Evolutionary conservation across 768 basidiomycete species (phyloP), one percentile per base, ranked within the genome.

Genomic region (Lyophyllum shimeji): DNA sequence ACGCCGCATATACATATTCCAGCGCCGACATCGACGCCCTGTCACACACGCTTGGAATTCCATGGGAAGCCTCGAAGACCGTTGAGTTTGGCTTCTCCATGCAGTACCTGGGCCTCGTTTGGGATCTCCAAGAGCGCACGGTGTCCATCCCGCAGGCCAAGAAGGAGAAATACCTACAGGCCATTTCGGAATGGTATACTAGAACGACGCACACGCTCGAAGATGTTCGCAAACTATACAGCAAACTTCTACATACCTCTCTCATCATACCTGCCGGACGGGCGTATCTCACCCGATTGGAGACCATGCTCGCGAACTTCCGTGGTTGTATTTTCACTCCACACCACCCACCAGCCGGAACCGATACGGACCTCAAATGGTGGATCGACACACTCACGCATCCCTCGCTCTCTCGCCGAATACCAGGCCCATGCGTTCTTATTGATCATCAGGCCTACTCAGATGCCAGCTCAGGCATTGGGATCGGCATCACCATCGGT

Each of bases 391-490:
- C 27, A 8, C 67, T 74, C 12, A n/a, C 4, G 0, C 31, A 37
- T 4, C 27, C 63, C 12, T 0, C 0, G 15, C 11, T 68, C 50
- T 23, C 43, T 6, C 25, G 61, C 7, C 23, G 62, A 9, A 71
- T 80, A 50, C 72, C 73, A 0, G 52, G 51, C 7, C 68, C 68
- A 1, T 2, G 15, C 1, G 1, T 43, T 1, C 18, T 77, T 43
- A 0, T 55, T 2, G 69, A 79, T 56, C 8, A 61, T 15, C 13
- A 40, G 0, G 76, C 76, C 0, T 81, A 63, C 65, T 82, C 74
- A 0, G 72, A 82, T 60, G 76, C 77, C 0, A 78, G 75, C 63
- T 70, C 70, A 0, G 57, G 56, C 0, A 31, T 63, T 1, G 71
- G 76, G 0, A 71, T 78, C n/a, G 67, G 68, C 0, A 73, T 80